Evolutionary conservation across 768 basidiomycete genomes (phyloP), one percentile per base, ranked within the genome.

Genomic region (Boletus subparvulus): DNA sequence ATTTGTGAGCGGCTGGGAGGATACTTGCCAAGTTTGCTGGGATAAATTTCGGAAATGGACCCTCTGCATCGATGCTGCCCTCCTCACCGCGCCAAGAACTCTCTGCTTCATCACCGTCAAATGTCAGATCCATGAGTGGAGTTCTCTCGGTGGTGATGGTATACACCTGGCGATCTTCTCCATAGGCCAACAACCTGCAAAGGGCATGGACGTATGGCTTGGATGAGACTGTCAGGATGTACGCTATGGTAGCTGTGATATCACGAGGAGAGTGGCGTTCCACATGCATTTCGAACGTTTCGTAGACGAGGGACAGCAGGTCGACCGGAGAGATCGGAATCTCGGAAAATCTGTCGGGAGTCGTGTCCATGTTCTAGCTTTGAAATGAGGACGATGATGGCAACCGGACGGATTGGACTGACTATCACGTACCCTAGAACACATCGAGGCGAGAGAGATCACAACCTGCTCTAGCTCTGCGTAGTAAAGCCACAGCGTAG

Each of bases 1-100:
- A 92, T 62, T 82, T 86, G 58, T 82, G 83, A 1, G 90, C 90
- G 4, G 82, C 80, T 13, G 83, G 79, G 4, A 93, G 71, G 8
- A 82, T 75, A 44, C 79, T 74, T 8, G 80, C 71, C 30, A 87
- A 69, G 13, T 74, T 74, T 6, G 62, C 59, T 4, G 82, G 79
- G 56, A 93, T 81, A 69, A 94, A 93, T 5, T 70, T 69, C 0
- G 92, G 91, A 61, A 84, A 86, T 8, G 71, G 68, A 4, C 75
- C 73, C 39, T 75, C 75, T 44, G 61, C 74, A 66, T 56, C 74
- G 13, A 75, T 66, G 17, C 75, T 72, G n/a, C 74, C 73, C 36
- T 75, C 77, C 14, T 75, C 72, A 10, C 74, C 73, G 3, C 72
- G 68, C 37, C 75, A 80, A 13, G 73, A 75, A 14, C 71, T 75